Evolutionary conservation across 1,139 yeast species (phyloP), one percentile per base, ranked within the genome.

Genomic region (Sugiyamaella japonica): DNA sequence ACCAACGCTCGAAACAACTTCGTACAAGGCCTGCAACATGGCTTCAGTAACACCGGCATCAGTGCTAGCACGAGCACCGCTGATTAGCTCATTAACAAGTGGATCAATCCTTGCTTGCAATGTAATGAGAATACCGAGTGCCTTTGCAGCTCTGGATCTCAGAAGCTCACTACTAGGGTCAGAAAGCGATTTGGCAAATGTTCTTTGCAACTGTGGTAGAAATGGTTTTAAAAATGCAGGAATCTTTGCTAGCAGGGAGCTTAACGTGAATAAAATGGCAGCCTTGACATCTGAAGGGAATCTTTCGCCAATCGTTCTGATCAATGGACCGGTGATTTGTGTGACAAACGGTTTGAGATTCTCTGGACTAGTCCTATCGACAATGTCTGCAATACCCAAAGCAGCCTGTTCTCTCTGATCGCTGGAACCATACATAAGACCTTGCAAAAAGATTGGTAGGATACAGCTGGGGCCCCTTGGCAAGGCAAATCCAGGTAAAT

Each of bases 271-370:
- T 67, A 95, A 77, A 63, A 95, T 93, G 25, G 96, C 96, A 32
- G 96, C 85, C 77, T 93, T 93, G 65, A 93, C 89, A 63, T 89
- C 96, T 59, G 96, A 80, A 32, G 85, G 81, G 62, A 89, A 93
- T 70, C 96, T 84, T 73, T 95, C 99, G 66, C 99, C 99, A 69
- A 93, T 89, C 56, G 91, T 96, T 79, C 99, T 89, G 73, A 95
- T 95, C 69, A 95, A 80, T 48, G 99, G 99, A 73, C 99, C 99
- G 37, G 97, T 91, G 61, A 95, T 89, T 43, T 85, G 84, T 9
- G 99, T 93, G 25, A 95, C 97, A 71, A 85, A 88, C 40, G 97
- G 89, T 70, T 84, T 88, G 72, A 95, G 81, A 63, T 81, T 80
- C 32, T 80, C 82, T 5, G 95, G 83, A 36, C 96, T 95, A 0